These are phyloP conservation scores for Helenozyma baotianmanensis DNA, from an alignment of 805 yeast species.

Conservation along the genomic window DNA sequence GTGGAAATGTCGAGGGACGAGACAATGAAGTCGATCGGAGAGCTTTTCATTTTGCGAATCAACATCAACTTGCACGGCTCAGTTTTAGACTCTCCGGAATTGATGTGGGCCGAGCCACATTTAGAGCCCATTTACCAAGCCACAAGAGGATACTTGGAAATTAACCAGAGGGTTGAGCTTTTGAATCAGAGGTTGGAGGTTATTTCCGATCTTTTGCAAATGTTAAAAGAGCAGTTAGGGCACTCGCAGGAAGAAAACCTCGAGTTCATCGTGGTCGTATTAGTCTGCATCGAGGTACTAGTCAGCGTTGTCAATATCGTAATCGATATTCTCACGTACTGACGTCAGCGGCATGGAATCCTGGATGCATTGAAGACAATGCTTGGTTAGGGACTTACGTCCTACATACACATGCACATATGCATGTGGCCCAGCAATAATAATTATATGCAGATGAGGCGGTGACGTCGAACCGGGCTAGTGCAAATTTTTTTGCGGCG, in stretches of 20 bases:
- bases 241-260: constrained; percentile 89
- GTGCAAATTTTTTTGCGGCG: too few species aligned
- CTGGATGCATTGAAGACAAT: not conserved
- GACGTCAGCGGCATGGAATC: not conserved
- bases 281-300: constrained; percentile 88
- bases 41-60: constrained; percentile 80
- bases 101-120: constrained; percentile 99
- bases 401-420: too few species aligned
- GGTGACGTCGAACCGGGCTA: too few species aligned
- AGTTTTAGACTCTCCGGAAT: constrained; percentile 91
- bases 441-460: too few species aligned
- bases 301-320: constrained; percentile 82
- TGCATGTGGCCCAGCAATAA: too few species aligned
- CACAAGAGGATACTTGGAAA: constrained; percentile 90
- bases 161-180: constrained; percentile 86
- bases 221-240: constrained; percentile 95
- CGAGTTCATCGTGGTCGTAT: constrained; percentile 83
- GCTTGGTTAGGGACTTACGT: too few species aligned
- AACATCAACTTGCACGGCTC: constrained; percentile 82
- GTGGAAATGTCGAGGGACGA: constrained; percentile 92
- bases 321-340: constrained; percentile 45
- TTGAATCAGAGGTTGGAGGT: constrained; percentile 92
- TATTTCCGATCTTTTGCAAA: constrained; percentile 84
- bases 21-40: constrained; percentile 96
- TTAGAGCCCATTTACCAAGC: constrained; percentile 97